Evolutionary conservation across 306 rosid genomes (phyloP), one percentile per base, ranked within the genome.

Genomic region (Acacia melanoxylon): DNA sequence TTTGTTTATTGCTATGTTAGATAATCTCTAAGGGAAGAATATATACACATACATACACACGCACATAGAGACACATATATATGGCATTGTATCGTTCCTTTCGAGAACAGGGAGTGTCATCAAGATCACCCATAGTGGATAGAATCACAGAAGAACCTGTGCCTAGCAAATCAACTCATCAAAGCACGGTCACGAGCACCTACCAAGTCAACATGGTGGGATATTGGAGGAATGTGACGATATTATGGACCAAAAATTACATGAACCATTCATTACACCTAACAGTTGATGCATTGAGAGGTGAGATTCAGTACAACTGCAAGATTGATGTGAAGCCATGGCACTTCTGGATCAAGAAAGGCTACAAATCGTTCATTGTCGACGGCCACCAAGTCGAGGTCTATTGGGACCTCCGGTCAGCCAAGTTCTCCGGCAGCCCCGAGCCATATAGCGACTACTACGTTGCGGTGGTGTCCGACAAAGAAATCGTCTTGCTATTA

Each of bases 171-270:
- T 83, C 90, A 0, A 87, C 95, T 2, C 95, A n/a, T n/a, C n/a
- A 91, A 76, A 93, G 94, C 92, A 91, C 97, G 2, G 98, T 89
- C 27, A 91, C 97, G 16, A 90, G 87, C 77, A 84, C 88, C 20
- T 90, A 90, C 85, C 94, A 88, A 17, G 86, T 92, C 65, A 86
- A 52, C 51, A 81, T 95, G 76, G 90, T 88, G n/a, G 91, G 88
- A 0, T 76, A 59, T 22, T 95, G 95, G 93, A 87, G 97, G 31
- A 87, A 87, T 27, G 90, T 93, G 37, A 83, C 92, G 5, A 85
- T 91, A 5, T 62, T 89, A 19, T 95, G 98, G 98, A 88, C 91
- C 81, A 95, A 89, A 58, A 91, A 87, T 68, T 86, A 90, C 16
- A 90, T 93, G 89, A 90, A 81, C 86, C 92, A 95, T 41, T 85